These are phyloP conservation scores for Pichia sp. DNA, from an alignment of 1,139 yeast species.

Conservation along the genomic window DNA sequence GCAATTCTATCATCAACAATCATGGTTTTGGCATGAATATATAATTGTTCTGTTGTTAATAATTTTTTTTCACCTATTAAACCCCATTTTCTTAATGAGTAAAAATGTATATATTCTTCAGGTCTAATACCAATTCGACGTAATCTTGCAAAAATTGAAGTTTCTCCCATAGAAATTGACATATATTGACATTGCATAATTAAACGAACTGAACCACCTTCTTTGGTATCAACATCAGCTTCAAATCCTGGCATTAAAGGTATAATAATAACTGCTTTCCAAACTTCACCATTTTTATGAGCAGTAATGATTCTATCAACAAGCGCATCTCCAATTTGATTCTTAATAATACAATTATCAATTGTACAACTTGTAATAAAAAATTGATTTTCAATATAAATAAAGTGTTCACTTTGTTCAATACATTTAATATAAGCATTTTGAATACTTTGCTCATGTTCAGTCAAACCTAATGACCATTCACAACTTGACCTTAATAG, in stretches of 20 bases:
- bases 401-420: constrained; percentile 86
- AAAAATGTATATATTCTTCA: constrained; percentile 85
- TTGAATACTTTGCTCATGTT: constrained; percentile 85
- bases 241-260: constrained; percentile 98
- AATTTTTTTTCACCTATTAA: constrained; percentile 71
- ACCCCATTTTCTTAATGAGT: constrained; percentile 93
- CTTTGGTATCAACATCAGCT: constrained; percentile 87
- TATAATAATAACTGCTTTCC: constrained; percentile 88
- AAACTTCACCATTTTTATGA: constrained; percentile 61
- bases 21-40: constrained; percentile 88
- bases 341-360: constrained; percentile 80
- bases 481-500: constrained; percentile 78
- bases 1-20: constrained; percentile 92
- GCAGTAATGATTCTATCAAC: constrained; percentile 93
- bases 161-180: constrained; percentile 85
- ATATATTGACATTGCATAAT: constrained; percentile 96
- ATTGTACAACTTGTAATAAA: constrained; percentile 82
- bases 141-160: constrained; percentile 83
- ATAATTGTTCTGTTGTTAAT: constrained; percentile 83
- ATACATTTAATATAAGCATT: constrained; percentile 86
- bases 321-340: constrained; percentile 91
- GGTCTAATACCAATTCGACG: constrained; percentile 73
- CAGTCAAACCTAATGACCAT: constrained; percentile 87
- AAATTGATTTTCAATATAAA: constrained; percentile 83
- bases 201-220: constrained; percentile 88